These are phyloP conservation scores for Apiospora marii DNA, from an alignment of 2,329 filamentous ascomycete species.

Conservation along the genomic window DNA sequence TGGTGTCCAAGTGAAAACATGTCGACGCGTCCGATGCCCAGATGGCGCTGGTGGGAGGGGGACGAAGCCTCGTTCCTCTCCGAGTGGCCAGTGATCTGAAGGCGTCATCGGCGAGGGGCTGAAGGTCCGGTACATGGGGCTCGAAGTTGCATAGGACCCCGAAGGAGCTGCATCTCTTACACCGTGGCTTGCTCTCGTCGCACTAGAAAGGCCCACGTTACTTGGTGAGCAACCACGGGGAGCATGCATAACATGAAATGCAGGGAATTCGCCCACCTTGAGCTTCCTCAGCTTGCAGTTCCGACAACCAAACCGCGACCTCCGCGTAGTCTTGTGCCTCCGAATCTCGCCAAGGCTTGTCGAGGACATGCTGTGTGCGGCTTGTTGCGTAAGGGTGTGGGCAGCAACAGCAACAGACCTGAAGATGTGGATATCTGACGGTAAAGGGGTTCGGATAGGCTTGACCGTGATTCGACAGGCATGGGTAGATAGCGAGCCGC, in stretches of 20 bases:
- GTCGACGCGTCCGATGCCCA: slow-evolving; percentile 39
- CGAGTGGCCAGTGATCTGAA: slow-evolving; percentile 31
- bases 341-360: slow-evolving; percentile 2
- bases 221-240: background rate
- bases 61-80: slow-evolving; percentile 33
- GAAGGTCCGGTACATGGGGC: slow-evolving; percentile 46
- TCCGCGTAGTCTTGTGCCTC: slow-evolving; percentile 32
- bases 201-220: slow-evolving; percentile 44
- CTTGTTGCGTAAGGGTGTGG: background rate
- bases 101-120: slow-evolving; percentile 41
- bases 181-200: slow-evolving; percentile 54
- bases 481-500: background rate
- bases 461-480: background rate
- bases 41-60: slow-evolving; percentile 36
- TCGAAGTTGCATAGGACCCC: slow-evolving; percentile 54
- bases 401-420: background rate
- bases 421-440: background rate
- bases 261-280: slow-evolving; percentile 45
- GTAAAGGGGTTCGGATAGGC: background rate
- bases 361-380: background rate
- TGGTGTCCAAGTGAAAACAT: slow-evolving; percentile 46
- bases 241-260: background rate
- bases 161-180: slow-evolving; percentile 51
- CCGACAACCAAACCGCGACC: slow-evolving; percentile 56
- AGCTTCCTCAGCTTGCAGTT: slow-evolving; percentile 61